Conservation (phyloP, 306 rosid species). For the Castanea sativa region DNA sequence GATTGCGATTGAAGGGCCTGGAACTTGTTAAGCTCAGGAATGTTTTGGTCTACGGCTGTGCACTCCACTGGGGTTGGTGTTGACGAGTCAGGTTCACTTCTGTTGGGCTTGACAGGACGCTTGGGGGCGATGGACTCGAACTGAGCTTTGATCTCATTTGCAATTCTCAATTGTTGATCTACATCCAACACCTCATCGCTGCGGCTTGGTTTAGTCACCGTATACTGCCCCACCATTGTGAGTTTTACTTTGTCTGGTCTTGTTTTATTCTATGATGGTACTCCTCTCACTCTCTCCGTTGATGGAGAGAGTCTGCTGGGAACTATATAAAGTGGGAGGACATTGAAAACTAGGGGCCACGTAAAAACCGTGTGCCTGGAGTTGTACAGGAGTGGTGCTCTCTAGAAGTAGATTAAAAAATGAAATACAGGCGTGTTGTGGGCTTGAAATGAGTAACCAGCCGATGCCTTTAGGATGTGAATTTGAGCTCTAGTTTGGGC, state of each 20-base stretch:
- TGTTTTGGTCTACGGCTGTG: neutral
- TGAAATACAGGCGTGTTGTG: neutral
- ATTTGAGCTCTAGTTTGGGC: no score
- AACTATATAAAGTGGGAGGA: constrained; percentile 6
- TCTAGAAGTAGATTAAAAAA: neutral
- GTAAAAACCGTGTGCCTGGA: constrained; percentile 3
- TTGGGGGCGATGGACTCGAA: constrained; percentile 60
- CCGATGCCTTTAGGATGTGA: neutral
- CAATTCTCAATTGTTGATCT: constrained; percentile 52
- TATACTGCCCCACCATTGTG: constrained; percentile 42
- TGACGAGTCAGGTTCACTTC: constrained; percentile 59
- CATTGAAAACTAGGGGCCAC: constrained; percentile 21
- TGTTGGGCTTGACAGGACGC: constrained; percentile 59
- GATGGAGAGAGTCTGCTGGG: neutral
- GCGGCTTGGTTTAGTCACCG: constrained; percentile 60
- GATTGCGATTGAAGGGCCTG: constrained; percentile 53
- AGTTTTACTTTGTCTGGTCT: neutral
- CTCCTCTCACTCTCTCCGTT: neutral
- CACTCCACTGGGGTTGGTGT: constrained; percentile 9
- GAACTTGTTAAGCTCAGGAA: constrained; percentile 63
- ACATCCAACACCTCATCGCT: constrained; percentile 64
- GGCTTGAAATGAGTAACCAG: neutral
- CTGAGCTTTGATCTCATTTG: constrained; percentile 52
- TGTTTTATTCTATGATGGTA: neutral
- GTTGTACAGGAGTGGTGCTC: no score